phyloP scores from a whole-genome alignment of 805 yeast genomes.

The Candida nanaspora region DNA sequence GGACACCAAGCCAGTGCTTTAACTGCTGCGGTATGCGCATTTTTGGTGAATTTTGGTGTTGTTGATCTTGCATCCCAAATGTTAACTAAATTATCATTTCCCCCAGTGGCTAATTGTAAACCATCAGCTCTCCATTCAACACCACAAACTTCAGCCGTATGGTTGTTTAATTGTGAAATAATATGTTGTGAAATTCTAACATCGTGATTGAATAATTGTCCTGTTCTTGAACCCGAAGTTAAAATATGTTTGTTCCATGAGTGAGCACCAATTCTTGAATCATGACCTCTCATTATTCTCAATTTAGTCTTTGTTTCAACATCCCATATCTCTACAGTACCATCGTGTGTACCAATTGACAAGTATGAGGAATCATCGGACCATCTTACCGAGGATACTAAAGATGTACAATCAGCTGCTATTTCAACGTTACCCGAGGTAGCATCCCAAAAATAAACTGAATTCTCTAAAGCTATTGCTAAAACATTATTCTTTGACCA shows the following conservation, averaged over 20 bases:
- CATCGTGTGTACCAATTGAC: conserved; percentile 78
- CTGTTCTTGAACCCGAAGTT: conserved; percentile 83
- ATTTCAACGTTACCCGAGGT: conserved; percentile 67
- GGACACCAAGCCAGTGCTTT: conserved; percentile 97
- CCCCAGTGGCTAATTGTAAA: conserved; percentile 80
- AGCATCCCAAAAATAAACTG: conserved; percentile 92
- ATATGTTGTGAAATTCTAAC: conserved; percentile 80
- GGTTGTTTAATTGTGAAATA: conserved; percentile 52
- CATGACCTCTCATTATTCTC: conserved; percentile 70
- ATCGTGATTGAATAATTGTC: conserved; percentile 81
- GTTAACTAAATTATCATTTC: conserved; percentile 88
- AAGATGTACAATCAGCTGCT: conserved; percentile 47
- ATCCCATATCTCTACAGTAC: conserved; percentile 90
- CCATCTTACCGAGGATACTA: conserved; percentile 77
- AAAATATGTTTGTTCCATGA: conserved; percentile 78
- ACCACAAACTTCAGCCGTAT: conserved; percentile 90
- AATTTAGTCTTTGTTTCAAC: conserved; percentile 66
- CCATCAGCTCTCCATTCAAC: conserved; percentile 83
- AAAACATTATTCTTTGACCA: conserved; percentile 82
- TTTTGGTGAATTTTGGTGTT: conserved; percentile 66
- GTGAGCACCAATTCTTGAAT: conserved; percentile 75
- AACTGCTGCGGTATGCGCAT: conserved; percentile 87
- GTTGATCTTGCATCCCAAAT: conserved; percentile 82
- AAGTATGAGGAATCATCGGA: conserved; percentile 84
- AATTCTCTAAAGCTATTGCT: conserved; percentile 81